Base-by-base conservation (phyloP, 331 rosid genomes). In the Quercus tomentella region DNA sequence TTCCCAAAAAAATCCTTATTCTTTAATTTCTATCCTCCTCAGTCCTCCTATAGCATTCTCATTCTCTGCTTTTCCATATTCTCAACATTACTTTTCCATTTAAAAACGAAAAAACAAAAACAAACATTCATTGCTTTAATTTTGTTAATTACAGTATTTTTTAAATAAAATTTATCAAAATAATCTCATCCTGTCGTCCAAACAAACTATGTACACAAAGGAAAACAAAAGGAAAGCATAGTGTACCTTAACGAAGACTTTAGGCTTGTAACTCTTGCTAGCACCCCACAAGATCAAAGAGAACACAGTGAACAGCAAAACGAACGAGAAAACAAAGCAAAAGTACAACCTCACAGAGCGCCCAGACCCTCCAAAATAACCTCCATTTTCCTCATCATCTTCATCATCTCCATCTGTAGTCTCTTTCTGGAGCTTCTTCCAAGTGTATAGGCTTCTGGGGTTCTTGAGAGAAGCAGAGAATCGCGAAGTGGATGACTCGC, bases 401-500 rank as follows among this genome's bases (percentile, higher is more conserved):
- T 51, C 76, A 22, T 52, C 83, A 17, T 52, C 89, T 2, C n/a
- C 84, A 43, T 70, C 77, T 4, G 63, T 54, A 2, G 26, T 73
- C 17, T 78, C 55, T 2, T 52, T 80, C 43, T 72, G 86, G 15
- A 92, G 78, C 57, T 89, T 90, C 85, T 83, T 83, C 98, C 98
- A 92, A 28, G 89, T 55, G 33, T 89, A 73, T 54, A 49, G 43
- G 77, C 33, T 43, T 35, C 87, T 77, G 17, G 95, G 82, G 82
- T 91, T 86, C 52, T 86, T 94, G 28, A 94, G 85, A 5, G 98
- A 89, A 23, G 92, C 98, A 11, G 98, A 94, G 94, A 86, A 91
- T 30, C 97, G 92, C 15, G 98, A 89, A 15, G 97, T 93, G 61
- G 97, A 95, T 35, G 99, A 95, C 86, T 95, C 99, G 2, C 97